These are phyloP conservation scores for Fusarium piperis DNA, from an alignment of 2,329 filamentous ascomycete species.

Conservation along the genomic window DNA sequence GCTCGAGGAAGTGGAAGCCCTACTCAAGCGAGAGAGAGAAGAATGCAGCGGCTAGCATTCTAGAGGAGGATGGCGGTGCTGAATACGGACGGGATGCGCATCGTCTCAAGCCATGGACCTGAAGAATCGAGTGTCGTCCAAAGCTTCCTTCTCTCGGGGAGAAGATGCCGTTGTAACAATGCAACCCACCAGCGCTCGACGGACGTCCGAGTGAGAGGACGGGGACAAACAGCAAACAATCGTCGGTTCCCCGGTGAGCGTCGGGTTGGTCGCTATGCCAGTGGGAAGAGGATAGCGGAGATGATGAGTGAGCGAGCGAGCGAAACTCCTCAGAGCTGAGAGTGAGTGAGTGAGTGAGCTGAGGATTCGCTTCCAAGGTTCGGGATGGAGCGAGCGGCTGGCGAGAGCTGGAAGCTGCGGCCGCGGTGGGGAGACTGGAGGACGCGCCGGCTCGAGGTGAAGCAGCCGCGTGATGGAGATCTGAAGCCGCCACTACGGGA, in stretches of 20 bases:
- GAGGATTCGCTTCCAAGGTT: background rate
- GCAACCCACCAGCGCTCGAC: slow-evolving; percentile 28
- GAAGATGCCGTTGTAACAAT: slow-evolving; percentile 24
- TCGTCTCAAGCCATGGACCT: slow-evolving; percentile 44
- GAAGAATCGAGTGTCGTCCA: slow-evolving; percentile 23
- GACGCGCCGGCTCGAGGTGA: slow-evolving; percentile 37
- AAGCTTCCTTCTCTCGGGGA: slow-evolving; percentile 9
- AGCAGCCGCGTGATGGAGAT: slow-evolving; percentile 35
- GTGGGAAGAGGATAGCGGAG: slow-evolving; percentile 1
- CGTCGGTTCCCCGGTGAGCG: background rate
- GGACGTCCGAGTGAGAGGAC: slow-evolving; percentile 22
- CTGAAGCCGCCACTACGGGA: slow-evolving; percentile 30
- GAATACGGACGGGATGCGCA: slow-evolving; percentile 42
- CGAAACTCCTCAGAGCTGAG: background rate
- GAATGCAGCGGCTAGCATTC: slow-evolving; percentile 49
- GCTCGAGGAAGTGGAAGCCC: slow-evolving; percentile 50
- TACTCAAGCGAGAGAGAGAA: slow-evolving; percentile 51
- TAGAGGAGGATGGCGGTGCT: slow-evolving; percentile 44
- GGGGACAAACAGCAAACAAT: slow-evolving; percentile 24
- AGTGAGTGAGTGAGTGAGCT: background rate
- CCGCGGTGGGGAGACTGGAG: slow-evolving; percentile 29
- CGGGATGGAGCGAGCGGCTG: background rate
- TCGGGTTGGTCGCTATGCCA: background rate
- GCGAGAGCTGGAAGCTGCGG: slow-evolving; percentile 27
- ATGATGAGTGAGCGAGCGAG: slow-evolving; percentile 16